Base-by-base conservation (phyloP, 2,329 filamentous ascomycete species). In the Amauroascus verrucosus region DNA sequence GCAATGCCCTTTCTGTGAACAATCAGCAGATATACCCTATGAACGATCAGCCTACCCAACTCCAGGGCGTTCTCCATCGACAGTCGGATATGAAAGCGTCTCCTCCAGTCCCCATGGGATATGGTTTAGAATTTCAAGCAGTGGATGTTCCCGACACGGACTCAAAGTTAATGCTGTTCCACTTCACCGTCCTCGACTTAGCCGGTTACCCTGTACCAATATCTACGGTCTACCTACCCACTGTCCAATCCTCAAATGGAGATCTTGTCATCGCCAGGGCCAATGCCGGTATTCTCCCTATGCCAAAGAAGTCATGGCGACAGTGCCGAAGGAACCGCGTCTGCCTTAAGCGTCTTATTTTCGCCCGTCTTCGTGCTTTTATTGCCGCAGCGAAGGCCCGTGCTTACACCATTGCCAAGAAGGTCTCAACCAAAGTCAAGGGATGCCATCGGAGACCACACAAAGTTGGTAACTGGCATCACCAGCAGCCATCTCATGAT, bases 121-220 rank as follows among this genome's bases (percentile, higher is more conserved):
- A 72, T 57, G 70, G 70, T 24, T 62, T 73, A 22, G 71, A 74
- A 58, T 61, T 70, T 56, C 64, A 69, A 20, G 50, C 62, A 40
- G 56, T 62, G 18, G 56, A 61, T 11, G 48, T 57, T 2, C 48
- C 65, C 14, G 64, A 63, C n/a, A 58, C 63, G 8, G 63, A 59
- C 6, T 59, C 64, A 41, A 65, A 70, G 7, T 57, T 74, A 22
- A 57, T 70, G 1, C 62, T 66, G 9, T 59, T 74, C 54, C 67
- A 70, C 37, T 72, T 75, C 60, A 74, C 72, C n/a, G 65, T 74
- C 33, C 65, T 75, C 26, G 71, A 72, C 51, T 60, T 75, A 16
- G 67, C 69, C 40, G 62, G 65, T 26, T 64, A 67, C 46, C 72
- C 72, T 0, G 70, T 73, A 8, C 70, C 71, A 16, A 63, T 73